Conservation (phyloP, 2,329 filamentous ascomycete genomes). For the Lojkania enalia region DNA sequence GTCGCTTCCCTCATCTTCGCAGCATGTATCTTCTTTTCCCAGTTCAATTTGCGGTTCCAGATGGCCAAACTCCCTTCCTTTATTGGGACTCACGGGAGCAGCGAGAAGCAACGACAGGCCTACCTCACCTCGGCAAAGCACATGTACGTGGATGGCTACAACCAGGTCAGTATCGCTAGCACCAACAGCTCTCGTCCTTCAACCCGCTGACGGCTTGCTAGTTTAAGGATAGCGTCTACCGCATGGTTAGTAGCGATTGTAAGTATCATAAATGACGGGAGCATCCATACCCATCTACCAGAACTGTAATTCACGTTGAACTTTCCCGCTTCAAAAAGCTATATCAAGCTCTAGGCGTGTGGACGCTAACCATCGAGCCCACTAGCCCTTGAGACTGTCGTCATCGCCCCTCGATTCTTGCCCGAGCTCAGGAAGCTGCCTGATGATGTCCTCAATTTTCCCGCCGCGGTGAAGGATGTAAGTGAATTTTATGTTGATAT, state of each 20-base stretch:
- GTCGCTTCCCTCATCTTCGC: slow-evolving; percentile 31
- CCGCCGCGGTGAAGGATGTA: slow-evolving; percentile 28
- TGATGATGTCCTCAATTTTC: slow-evolving; percentile 39
- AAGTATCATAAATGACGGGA: slow-evolving; percentile 2
- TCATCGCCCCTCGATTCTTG: slow-evolving; percentile 33
- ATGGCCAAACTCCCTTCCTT: slow-evolving; percentile 31
- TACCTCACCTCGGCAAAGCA: slow-evolving; percentile 28
- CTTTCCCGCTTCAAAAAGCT: too few relatives aligned
- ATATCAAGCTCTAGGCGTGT: not conserved
- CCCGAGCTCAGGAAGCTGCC: slow-evolving; percentile 39
- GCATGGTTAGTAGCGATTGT: slow-evolving; percentile 26
- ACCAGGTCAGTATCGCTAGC: slow-evolving; percentile 20
- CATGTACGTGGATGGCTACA: slow-evolving; percentile 34
- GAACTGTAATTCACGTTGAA: too few relatives aligned
- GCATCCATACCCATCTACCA: not conserved
- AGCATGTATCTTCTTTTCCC: slow-evolving; percentile 25
- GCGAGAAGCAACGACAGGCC: slow-evolving; percentile 26
- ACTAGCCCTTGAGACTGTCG: slow-evolving; percentile 27
- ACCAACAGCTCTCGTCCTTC: too few relatives aligned
- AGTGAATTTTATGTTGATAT: not conserved
- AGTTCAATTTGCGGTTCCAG: slow-evolving; percentile 23
- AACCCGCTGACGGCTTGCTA: slow-evolving; percentile 16
- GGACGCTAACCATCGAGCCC: slow-evolving; percentile 12
- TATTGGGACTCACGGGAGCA: slow-evolving; percentile 4
- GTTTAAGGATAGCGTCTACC: slow-evolving; percentile 35